Base-by-base conservation (phyloP, 1,284 basidiomycete genomes). In the Rugosomyces carneus region DNA sequence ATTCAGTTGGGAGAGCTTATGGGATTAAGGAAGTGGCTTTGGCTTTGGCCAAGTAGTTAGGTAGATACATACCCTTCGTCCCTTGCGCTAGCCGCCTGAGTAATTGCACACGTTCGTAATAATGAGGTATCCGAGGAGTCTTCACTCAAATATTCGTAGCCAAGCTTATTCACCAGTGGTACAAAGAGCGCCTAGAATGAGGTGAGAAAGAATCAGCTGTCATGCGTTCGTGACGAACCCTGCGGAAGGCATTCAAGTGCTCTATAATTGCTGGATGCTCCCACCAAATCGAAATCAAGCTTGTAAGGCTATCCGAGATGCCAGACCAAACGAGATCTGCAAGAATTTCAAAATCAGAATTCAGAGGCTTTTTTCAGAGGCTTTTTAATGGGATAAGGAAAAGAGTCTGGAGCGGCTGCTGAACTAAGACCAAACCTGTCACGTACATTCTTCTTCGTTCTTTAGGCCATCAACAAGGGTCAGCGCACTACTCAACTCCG, bases 281-380 rank as follows among this genome's bases (percentile, higher is more conserved):
- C 86, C 88, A 96, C 90, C 93, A 97, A 1, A 81, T 80, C 11
- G 71, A 76, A n/a, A 70, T 61, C 40, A 95, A 63, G 34, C 71
- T 69, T 41, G 60, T 60, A 43, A 95, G 61, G 39, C 76, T 79
- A 7, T 69, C 66, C 1, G 72, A 62, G 39, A 90, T 79, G 46
- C 78, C 77, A 38, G 76, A 69, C 86, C 85, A 89, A n/a, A 89
- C 82, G 47, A 89, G 70, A 62, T 80, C 86, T 88, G 47, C 40
- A 20, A 15, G 9, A 56, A 41, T n/a, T 29, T 9, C 16, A 27
- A 34, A 37, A 27, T n/a, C 15, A 16, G 13, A 20, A 21, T 8
- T 15, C 10, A 3, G 35, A 9, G 15, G 9, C 13, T 10, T 36
- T 15, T n/a, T n/a, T n/a, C n/a, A n/a, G n/a, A n/a, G n/a, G n/a